A percentile compares a stretch with the other conserved stretches of the same genome.
Conservation (phyloP, 2,329 filamentous ascomycete genomes). For the Diaporthe vexans region DNA sequence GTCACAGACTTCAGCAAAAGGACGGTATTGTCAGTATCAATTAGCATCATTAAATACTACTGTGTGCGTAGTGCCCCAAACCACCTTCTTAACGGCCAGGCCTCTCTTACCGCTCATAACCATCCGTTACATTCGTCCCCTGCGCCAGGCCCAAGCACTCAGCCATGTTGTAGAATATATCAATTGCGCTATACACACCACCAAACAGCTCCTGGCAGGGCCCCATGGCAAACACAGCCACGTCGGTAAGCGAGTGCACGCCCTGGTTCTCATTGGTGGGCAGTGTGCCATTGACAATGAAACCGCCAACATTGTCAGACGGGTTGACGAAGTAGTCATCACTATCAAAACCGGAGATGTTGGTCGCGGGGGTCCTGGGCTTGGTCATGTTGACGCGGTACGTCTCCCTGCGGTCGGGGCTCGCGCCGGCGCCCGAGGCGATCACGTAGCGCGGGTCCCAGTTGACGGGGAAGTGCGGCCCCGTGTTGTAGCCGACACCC, state of each 20-base stretch:
- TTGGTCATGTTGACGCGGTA: conserved; percentile 78
- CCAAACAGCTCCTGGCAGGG: conserved; percentile 84
- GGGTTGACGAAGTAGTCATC: conserved; percentile 75
- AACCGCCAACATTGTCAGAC: conserved; percentile 65
- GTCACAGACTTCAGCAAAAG: background rate
- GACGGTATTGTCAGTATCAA: background rate
- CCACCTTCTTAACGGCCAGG: no score
- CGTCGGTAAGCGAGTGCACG: conserved; percentile 83
- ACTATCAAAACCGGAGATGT: conserved; percentile 62
- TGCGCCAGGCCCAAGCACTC: conserved; percentile 72
- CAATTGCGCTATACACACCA: conserved; percentile 78
- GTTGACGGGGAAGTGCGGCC: conserved; percentile 83
- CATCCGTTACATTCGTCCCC: conserved; percentile 45
- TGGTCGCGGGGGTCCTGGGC: conserved; percentile 72
- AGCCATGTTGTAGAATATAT: conserved; percentile 82
- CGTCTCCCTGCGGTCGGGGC: conserved; percentile 82
- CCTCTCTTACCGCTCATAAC: background rate
- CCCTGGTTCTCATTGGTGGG: conserved; percentile 74
- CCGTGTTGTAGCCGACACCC: conserved; percentile 78
- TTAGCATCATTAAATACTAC: conserved; percentile 4
- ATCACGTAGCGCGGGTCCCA: conserved; percentile 90
- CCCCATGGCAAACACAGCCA: conserved; percentile 82
- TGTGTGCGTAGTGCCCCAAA: background rate
- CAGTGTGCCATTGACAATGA: conserved; percentile 83
- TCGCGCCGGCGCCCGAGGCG: conserved; percentile 78